Conservation (phyloP, 441 rosid genomes). For the Melastoma candidum region DNA sequence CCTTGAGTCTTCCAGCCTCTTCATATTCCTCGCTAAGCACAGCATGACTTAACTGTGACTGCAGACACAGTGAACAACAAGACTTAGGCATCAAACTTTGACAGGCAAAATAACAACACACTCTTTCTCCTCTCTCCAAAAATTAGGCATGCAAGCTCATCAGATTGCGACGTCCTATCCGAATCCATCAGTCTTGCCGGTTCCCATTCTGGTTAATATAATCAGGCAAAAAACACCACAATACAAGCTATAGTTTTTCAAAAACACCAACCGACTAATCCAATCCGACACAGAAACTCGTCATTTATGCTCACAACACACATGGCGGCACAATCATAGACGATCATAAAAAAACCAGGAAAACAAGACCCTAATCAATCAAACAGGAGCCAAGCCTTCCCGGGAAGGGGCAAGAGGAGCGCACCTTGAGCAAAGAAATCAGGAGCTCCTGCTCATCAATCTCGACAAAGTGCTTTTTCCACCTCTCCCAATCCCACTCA, state of each 20-base stretch:
- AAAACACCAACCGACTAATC: too few species aligned
- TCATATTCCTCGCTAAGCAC: conserved; percentile 58
- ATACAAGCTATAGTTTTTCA: too few species aligned
- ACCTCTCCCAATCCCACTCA: conserved; percentile 90
- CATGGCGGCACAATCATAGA: too few species aligned
- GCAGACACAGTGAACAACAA: conserved; percentile 12
- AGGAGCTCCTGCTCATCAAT: conserved; percentile 84
- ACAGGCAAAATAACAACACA: background rate
- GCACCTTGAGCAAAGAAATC: conserved; percentile 62
- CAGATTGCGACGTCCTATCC: too few species aligned
- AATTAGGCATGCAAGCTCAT: too few species aligned
- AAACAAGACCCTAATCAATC: background rate
- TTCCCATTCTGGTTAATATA: too few species aligned
- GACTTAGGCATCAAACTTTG: background rate
- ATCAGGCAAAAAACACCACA: too few species aligned
- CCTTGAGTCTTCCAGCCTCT: conserved; percentile 82
- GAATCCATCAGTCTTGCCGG: too few species aligned
- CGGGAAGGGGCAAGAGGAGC: background rate
- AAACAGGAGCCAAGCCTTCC: background rate
- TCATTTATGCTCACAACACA: too few species aligned
- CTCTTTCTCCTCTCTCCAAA: too few species aligned
- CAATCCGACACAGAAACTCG: too few species aligned
- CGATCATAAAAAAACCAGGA: too few species aligned
- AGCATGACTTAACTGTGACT: conserved; percentile 59
- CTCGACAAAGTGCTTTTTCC: conserved; percentile 78